Percentiles rank a stretch among this genome's conserved stretches.
Conservation (phyloP, 495 filamentous ascomycete genomes). For the Schizothecium vesticola region DNA sequence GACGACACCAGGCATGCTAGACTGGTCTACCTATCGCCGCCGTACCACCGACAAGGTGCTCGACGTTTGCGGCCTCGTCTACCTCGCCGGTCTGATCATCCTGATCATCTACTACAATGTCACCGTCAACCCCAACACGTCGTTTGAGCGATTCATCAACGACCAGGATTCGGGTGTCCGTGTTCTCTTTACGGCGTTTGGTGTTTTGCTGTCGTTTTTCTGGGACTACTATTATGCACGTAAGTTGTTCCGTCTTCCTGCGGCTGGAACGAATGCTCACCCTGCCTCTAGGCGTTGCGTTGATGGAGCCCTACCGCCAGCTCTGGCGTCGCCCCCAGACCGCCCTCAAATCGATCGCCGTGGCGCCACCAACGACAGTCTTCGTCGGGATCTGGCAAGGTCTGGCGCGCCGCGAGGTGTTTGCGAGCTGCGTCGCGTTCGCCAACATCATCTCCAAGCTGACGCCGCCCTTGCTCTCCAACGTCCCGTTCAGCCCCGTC, state of each 20-base stretch:
- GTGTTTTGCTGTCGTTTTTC: conserved; percentile 36
- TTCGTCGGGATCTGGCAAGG: neutral
- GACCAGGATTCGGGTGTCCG: conserved; percentile 36
- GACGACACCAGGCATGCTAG: neutral
- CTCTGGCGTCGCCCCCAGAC: neutral
- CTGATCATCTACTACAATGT: conserved; percentile 35
- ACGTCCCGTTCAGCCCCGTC: conserved; percentile 8
- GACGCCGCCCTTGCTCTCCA: conserved; percentile 5
- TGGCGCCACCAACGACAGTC: neutral
- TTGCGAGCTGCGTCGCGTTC: neutral
- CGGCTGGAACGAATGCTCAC: neutral
- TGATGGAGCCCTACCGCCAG: conserved; percentile 1
- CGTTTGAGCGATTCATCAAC: conserved; percentile 42
- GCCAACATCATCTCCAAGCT: conserved; percentile 7
- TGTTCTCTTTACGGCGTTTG: conserved; percentile 38
- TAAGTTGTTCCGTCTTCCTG: conserved; percentile 3
- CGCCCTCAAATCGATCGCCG: neutral
- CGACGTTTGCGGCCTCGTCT: neutral
- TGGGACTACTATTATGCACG: conserved; percentile 32
- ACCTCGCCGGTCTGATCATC: neutral
- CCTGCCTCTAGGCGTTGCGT: neutral
- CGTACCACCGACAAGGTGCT: neutral
- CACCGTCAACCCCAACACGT: conserved; percentile 22
- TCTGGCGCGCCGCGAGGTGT: neutral
- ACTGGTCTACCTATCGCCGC: neutral